Evolutionary conservation across 495 filamentous ascomycete genomes (phyloP), one percentile per base, ranked within the genome.

Genomic region (Glarea lozoyensis): DNA sequence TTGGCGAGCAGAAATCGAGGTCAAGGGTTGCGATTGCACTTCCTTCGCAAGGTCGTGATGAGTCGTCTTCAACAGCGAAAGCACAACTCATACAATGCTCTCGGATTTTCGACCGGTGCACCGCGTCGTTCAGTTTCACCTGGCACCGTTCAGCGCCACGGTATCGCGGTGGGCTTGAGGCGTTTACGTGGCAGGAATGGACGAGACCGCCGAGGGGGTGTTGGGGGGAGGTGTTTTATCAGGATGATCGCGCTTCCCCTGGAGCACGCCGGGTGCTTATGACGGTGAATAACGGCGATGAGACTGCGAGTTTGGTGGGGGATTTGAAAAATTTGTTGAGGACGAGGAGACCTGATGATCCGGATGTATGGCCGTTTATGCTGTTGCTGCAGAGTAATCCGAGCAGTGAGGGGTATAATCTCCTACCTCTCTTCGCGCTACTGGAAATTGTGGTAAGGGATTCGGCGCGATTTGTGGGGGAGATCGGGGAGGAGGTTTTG

Each of bases 61-160:
- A 6, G 12, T 20, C 6, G 10, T 32, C 25, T 9, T 16, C 25
- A 20, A 5, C 11, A 16, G 40, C 23, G 4, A 30, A 43, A 23
- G 23, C 40, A 10, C 40, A 32, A 18, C 12, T 18, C 13, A 12
- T 29, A 24, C 40, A 43, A 23, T 43, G 40, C 23, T 23, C 7
- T 11, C 40, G 40, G 4, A 43, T 43, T 3, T 43, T 43, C 25
- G 23, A 32, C 25, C 40, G 40, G 3, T 10, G 10, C 5, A 34
- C 24, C 2, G 40, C 40, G 10, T 43, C 40, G 13, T 43, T 43
- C 23, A 43, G 37, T 29, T 43, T 43, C 40, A 43, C 25, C 13
- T 43, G 40, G 40, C 40, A 43, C n/a, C 23, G 40, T 9, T 19
- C 13, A 10, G 40, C 40, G 2, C 40, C 40, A 2, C 13, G 13